phyloP scores from a whole-genome alignment of 768 basidiomycete genomes.

The Xanthoconium stramineum region DNA sequence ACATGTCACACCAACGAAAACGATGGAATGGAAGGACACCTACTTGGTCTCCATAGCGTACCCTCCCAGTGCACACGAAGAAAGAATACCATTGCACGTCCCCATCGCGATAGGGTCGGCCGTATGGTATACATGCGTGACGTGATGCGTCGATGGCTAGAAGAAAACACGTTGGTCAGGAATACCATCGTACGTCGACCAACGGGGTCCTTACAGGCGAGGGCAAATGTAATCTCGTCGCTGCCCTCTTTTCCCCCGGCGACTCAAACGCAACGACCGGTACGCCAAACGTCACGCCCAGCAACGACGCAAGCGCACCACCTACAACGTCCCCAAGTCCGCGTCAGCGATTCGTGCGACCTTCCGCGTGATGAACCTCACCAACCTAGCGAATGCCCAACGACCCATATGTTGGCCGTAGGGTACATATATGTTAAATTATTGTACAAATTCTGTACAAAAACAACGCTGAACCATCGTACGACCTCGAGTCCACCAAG shows the following conservation, averaged over 20 bases:
- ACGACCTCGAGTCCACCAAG: neutral
- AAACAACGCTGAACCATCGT: neutral
- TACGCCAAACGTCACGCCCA: slow-evolving; percentile 85
- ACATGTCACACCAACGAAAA: neutral
- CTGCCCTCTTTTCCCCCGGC: slow-evolving; percentile 82
- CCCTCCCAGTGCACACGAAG: slow-evolving; percentile 81
- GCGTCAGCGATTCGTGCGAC: slow-evolving; percentile 21
- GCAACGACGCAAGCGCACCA: slow-evolving; percentile 72
- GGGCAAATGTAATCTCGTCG: slow-evolving; percentile 79
- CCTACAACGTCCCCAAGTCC: slow-evolving; percentile 23
- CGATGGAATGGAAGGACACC: slow-evolving; percentile 13
- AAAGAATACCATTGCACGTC: slow-evolving; percentile 76
- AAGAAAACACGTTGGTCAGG: neutral
- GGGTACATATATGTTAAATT: slow-evolving; percentile 94
- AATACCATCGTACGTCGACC: neutral
- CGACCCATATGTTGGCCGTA: slow-evolving; percentile 84
- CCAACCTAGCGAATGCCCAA: slow-evolving; percentile 63
- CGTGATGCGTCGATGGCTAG: slow-evolving; percentile 70
- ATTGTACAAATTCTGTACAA: slow-evolving; percentile 83
- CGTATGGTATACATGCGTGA: slow-evolving; percentile 91
- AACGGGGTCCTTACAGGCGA: slow-evolving; percentile 55
- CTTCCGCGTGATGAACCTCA: slow-evolving; percentile 32
- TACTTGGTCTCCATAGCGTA: slow-evolving; percentile 82
- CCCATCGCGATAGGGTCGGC: slow-evolving; percentile 95
- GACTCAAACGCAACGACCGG: slow-evolving; percentile 89